Conservation (phyloP, 345 rosid species). For the Eutrema heterophyllum region DNA sequence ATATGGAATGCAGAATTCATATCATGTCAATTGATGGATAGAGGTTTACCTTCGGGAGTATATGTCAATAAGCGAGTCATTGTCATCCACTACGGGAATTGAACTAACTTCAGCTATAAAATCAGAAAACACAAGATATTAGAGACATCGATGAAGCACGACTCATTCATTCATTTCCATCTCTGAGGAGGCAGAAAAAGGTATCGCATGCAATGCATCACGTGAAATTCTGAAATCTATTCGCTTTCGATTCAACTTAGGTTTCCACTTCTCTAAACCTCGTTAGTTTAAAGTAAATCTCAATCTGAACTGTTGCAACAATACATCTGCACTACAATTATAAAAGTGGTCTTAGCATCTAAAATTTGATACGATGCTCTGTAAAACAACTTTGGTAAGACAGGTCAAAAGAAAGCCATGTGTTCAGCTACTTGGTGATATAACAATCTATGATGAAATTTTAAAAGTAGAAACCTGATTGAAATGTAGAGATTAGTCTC, state of each 20-base stretch:
- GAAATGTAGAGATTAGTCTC: not conserved
- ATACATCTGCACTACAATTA: not conserved
- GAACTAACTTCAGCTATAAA: constrained; percentile 89
- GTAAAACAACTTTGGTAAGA: not conserved
- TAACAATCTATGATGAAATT: not conserved
- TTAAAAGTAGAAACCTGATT: not conserved
- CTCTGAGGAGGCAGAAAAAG: not conserved
- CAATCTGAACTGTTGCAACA: not conserved
- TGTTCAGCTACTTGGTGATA: constrained; percentile 4
- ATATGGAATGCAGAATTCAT: not conserved
- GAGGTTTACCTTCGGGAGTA: constrained; percentile 66
- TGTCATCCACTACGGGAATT: constrained; percentile 80
- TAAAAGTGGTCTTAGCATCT: not conserved
- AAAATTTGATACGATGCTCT: not conserved
- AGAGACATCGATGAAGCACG: not conserved
- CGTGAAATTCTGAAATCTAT: not conserved
- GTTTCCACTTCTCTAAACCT: not conserved
- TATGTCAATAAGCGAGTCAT: constrained; percentile 74
- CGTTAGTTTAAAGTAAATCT: not conserved
- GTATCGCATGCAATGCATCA: not conserved
- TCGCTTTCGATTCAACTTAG: not conserved
- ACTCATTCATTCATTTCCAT: not conserved
- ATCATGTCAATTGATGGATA: not conserved
- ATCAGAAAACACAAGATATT: constrained; percentile 3
- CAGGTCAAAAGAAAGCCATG: not conserved